Evolutionary conservation across 2,329 filamentous ascomycete genomes (phyloP), one percentile per base, ranked within the genome.

Genomic region (Zarea fungicola): DNA sequence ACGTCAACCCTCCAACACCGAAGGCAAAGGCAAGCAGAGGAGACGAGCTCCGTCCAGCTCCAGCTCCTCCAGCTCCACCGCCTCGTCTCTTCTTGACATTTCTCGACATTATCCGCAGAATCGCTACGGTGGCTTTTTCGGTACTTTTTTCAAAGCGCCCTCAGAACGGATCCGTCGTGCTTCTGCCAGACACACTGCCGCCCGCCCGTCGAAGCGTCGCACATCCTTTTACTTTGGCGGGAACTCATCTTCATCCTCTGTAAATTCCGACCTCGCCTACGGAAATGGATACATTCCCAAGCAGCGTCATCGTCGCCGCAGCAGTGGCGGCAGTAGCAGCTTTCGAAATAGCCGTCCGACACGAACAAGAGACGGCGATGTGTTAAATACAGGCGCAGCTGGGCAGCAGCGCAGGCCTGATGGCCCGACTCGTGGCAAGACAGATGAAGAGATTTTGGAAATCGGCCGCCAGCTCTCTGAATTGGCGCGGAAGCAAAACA

Each of bases 221-320:
- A 37, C 32, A 9, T 32, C 29, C 46, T 72, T 83, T 35, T 76
- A 74, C 49, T 76, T 81, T 56, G 72, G 69, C 26, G 49, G 63
- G 48, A 85, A 83, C 57, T 83, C 78, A 2, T 87, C 83, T 1
- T 84, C 80, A 2, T 85, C 82, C 1, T 85, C 82, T 1, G 72
- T 85, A 48, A 81, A 85, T 62, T 80, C 77, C 18, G 84, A 88
- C 60, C 67, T 87, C 52, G 83, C 83, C 9, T 87, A 86, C 60
- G 83, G 84, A 9, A 74, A 69, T 48, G 83, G 81, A 14, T 84
- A 76, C 54, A 69, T 79, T 40, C 73, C 73, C 52, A 65, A 67
- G 29, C 51, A 57, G 8, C n/a, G n/a, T n/a, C 66, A 62, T 53
- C 59, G 58, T 45, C 60, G 37, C n/a, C 44, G 44, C 36, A 35